These are phyloP conservation scores for Henckelia pumila DNA, from an alignment of 257 asterid genomes.

Conservation along the genomic window DNA sequence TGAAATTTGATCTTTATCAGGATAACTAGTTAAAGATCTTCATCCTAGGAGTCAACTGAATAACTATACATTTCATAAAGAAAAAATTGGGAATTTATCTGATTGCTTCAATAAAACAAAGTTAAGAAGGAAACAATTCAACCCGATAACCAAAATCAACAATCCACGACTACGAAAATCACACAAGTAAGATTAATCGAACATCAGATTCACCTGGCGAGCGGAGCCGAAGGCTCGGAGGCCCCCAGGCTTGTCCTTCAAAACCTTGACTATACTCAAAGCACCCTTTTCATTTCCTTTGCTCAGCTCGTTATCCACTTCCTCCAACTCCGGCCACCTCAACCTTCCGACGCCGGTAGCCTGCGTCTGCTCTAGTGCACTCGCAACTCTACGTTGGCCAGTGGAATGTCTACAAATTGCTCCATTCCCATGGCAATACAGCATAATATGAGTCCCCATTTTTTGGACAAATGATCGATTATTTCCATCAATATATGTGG, in stretches of 20 bases:
- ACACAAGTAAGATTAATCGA: neutral
- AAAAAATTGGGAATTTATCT: neutral
- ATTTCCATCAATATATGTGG: no score
- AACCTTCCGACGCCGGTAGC: constrained; percentile 1
- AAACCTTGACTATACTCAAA: constrained; percentile 59
- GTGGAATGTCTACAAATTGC: neutral
- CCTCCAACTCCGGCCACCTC: constrained; percentile 53
- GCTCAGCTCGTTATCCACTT: constrained; percentile 73
- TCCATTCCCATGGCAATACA: neutral
- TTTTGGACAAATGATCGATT: no score
- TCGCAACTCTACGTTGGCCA: neutral
- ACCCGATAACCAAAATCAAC: no score
- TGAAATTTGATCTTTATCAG: neutral
- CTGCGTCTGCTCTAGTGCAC: neutral
- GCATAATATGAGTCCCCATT: neutral
- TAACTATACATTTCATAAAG: no score
- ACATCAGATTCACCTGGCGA: constrained; percentile 60
- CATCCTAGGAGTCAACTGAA: neutral
- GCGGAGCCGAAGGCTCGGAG: constrained; percentile 83
- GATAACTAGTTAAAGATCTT: neutral
- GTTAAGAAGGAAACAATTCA: neutral
- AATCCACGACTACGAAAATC: neutral
- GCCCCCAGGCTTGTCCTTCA: constrained; percentile 62
- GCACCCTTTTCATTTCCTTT: constrained; percentile 77
- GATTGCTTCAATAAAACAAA: neutral